Evolutionary conservation across 192 early-diverging fungal species (phyloP).

Genomic region (Chytriomyces sp.): DNA sequence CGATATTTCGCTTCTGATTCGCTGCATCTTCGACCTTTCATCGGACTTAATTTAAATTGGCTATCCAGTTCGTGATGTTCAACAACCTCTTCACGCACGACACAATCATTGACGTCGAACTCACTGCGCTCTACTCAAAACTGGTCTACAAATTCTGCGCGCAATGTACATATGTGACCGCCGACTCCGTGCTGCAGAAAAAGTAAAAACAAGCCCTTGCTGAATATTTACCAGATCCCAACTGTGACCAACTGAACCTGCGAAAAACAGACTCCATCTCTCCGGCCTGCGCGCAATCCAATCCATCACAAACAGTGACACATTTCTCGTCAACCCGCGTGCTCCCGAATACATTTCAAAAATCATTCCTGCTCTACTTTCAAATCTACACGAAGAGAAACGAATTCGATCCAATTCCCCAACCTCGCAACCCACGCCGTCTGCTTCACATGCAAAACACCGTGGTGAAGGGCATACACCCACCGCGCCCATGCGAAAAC

Average conservation of each 20-base stretch:
- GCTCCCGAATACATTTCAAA: slow-evolving; percentile 30
- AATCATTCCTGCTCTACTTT: slow-evolving; percentile 47
- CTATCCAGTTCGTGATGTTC: slow-evolving; percentile 68
- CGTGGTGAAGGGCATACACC: background rate
- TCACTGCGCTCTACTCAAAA: slow-evolving; percentile 43
- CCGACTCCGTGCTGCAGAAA: slow-evolving; percentile 34
- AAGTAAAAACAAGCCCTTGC: slow-evolving; percentile 26
- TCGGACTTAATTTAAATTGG: too few relatives aligned
- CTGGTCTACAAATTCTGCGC: slow-evolving; percentile 44
- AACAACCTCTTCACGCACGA: slow-evolving; percentile 66
- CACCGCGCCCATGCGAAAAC: slow-evolving; percentile 16
- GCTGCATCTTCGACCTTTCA: too few relatives aligned
- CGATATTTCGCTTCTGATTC: too few relatives aligned
- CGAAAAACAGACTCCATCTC: slow-evolving; percentile 38
- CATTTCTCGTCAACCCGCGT: slow-evolving; percentile 38
- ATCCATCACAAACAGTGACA: slow-evolving; percentile 37
- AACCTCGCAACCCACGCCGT: background rate
- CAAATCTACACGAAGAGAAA: slow-evolving; percentile 38
- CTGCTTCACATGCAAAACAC: too few relatives aligned
- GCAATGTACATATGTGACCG: slow-evolving; percentile 20
- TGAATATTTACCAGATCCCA: background rate
- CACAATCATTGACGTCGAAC: slow-evolving; percentile 70
- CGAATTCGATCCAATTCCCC: background rate
- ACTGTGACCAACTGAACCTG: background rate
- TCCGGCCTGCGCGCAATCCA: slow-evolving; percentile 50